Evolutionary conservation across 148 eudicot species (phyloP), one percentile per base, ranked within the genome.

Genomic region (Heliosperma pusillum): DNA sequence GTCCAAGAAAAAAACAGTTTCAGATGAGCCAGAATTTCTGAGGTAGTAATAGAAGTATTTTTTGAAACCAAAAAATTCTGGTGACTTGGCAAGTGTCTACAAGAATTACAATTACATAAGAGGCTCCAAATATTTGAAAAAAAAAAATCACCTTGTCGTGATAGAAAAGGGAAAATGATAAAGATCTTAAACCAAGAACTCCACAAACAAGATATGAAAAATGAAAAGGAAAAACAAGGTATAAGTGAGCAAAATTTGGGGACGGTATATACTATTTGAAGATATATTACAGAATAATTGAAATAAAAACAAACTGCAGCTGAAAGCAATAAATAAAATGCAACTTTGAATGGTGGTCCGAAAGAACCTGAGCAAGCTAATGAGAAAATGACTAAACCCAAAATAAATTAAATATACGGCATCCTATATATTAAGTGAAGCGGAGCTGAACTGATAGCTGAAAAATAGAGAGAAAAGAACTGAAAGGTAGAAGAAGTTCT

Each of bases 391-490:
- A 40, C 77, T 75, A 76, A 72, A 72, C 50, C 50, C 61, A 80
- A 68, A 62, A 58, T 70, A 75, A 69, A n/a, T 44, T 55, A 61
- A 40, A 75, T 44, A 63, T 40, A 45, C 29, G 42, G 15, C 42
- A 65, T 47, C 63, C n/a, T 62, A 73, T 44, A 71, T 11, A 25
- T 64, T 21, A 79, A 40, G 30, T n/a, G 25, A 47, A 65, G 62
- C 2, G 20, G 69, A 71, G 72, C 55, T 71, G 66, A 76, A 81
- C 9, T 69, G 81, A 81, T 61, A 77, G 79, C 65, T 52, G 70
- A 74, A 68, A 55, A 79, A 61, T 11, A 30, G 79, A 78, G 92
- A 82, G 80, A 66, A 81, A 61, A 50, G 55, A 50, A 50, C 55
- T 50, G 55, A 50, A 50, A 50, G 55, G 55, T 50, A 50, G 55